Conservation (phyloP, 2,329 filamentous ascomycete genomes). For the Hypoxylon sp. region DNA sequence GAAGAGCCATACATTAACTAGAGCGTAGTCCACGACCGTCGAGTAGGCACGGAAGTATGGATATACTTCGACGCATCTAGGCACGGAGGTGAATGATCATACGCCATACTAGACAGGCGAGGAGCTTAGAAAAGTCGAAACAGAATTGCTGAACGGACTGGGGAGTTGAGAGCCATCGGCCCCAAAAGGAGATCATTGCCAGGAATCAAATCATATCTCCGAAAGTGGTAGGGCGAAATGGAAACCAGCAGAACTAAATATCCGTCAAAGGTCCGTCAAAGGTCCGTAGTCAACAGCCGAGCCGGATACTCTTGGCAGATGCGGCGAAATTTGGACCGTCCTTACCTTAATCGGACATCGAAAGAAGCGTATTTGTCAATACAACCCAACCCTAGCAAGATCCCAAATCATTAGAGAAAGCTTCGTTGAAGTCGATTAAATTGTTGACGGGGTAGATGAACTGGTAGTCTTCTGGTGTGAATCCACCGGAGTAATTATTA, state of each 20-base stretch:
- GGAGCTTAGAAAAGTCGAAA: neutral
- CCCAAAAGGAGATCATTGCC: neutral
- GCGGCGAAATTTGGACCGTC: slow-evolving; percentile 13
- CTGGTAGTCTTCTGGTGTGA: neutral
- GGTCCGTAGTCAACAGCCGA: slow-evolving; percentile 20
- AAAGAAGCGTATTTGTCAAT: neutral
- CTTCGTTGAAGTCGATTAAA: neutral
- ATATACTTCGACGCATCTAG: neutral
- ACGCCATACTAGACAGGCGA: neutral
- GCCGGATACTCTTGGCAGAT: slow-evolving; percentile 8
- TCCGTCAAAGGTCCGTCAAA: slow-evolving; percentile 1
- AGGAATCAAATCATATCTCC: slow-evolving; percentile 7
- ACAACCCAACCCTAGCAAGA: slow-evolving; percentile 10
- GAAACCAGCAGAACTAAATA: neutral
- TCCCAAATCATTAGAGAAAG: neutral
- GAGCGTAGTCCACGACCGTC: neutral
- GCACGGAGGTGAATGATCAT: neutral
- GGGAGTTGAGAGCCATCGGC: slow-evolving; percentile 1
- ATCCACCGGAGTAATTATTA: slow-evolving; percentile 10
- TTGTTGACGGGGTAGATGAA: neutral
- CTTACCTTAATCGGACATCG: slow-evolving; percentile 5
- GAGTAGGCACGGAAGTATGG: neutral
- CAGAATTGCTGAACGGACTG: neutral
- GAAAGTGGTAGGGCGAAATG: neutral
- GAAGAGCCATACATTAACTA: neutral